Percentiles rank a stretch among this genome's conserved stretches.
These are phyloP conservation scores for Geotrichum klebahnii DNA, from an alignment of 1,139 yeast species.

Conservation along the genomic window DNA sequence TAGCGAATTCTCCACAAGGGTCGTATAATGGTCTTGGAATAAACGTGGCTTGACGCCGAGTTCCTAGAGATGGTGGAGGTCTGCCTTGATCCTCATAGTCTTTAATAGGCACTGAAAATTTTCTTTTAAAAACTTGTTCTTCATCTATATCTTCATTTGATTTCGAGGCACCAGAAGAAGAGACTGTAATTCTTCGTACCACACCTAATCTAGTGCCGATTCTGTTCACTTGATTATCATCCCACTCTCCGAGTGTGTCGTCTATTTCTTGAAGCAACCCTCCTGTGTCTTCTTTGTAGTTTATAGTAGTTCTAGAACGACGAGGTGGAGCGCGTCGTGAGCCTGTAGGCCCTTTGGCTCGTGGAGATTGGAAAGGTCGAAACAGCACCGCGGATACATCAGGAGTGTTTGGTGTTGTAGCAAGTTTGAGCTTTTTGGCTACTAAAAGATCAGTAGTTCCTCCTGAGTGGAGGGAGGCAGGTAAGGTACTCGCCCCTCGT, in stretches of 20 bases:
- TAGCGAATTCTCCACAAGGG: slow-evolving; percentile 89
- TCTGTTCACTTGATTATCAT: slow-evolving; percentile 5
- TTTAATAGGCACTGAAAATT: slow-evolving; percentile 42
- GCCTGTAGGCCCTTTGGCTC: slow-evolving; percentile 18
- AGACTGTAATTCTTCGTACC: slow-evolving; percentile 6
- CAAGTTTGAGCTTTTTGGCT: slow-evolving; percentile 1
- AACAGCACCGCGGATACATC: slow-evolving; percentile 4
- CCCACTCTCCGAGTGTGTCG: not conserved
- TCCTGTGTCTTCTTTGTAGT: slow-evolving; percentile 19
- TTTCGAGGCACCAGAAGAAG: not conserved
- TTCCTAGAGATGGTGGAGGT: slow-evolving; percentile 81
- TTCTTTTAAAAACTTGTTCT: slow-evolving; percentile 3
- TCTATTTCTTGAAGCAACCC: slow-evolving; percentile 4
- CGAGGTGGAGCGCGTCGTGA: slow-evolving; percentile 10
- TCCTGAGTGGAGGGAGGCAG: too few relatives aligned
- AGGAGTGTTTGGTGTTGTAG: not conserved
- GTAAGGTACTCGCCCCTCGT: slow-evolving; percentile 8
- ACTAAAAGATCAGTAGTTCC: slow-evolving; percentile 1
- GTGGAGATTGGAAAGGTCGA: slow-evolving; percentile 5
- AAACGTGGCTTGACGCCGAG: slow-evolving; percentile 59
- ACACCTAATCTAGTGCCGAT: slow-evolving; percentile 15
- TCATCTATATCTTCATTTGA: not conserved
- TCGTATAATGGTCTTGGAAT: slow-evolving; percentile 91
- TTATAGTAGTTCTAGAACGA: slow-evolving; percentile 18
- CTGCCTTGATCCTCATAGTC: slow-evolving; percentile 30